Evolutionary conservation across 306 rosid species (phyloP).

Genomic region (Cotoneaster glaucophyllus): DNA sequence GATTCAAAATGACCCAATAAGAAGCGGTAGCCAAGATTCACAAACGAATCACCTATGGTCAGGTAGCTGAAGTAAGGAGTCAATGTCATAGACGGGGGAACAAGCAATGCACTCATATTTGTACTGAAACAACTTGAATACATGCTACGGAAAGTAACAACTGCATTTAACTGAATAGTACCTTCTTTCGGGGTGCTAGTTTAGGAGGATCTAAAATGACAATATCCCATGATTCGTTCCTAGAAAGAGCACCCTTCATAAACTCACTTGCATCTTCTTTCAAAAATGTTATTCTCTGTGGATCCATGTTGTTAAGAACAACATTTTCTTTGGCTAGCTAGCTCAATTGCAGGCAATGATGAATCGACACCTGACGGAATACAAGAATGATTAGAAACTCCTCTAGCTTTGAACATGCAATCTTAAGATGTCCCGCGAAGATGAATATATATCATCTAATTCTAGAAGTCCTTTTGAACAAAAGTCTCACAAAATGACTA

Average conservation of each 20-base stretch:
- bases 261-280: slow-evolving; percentile 66
- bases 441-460: not conserved
- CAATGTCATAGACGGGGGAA: no score
- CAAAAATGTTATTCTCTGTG: slow-evolving; percentile 58
- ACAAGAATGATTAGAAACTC: slow-evolving; percentile 4
- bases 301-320: slow-evolving; percentile 64
- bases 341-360: slow-evolving; percentile 71
- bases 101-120: not conserved
- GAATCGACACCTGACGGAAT: slow-evolving; percentile 60
- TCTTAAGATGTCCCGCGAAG: not conserved
- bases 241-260: slow-evolving; percentile 74
- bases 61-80: slow-evolving; percentile 1
- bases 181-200: slow-evolving; percentile 86
- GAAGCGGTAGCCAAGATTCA: not conserved
- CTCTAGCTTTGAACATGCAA: slow-evolving; percentile 6
- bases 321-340: slow-evolving; percentile 86
- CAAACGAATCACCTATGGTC: not conserved
- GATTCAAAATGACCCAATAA: slow-evolving; percentile 8
- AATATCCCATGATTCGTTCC: slow-evolving; percentile 77
- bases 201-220: slow-evolving; percentile 91
- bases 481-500: not conserved
- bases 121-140: not conserved
- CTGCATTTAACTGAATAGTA: slow-evolving; percentile 1
- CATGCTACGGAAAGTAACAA: not conserved
- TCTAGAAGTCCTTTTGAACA: not conserved